Evolutionary conservation across 495 filamentous ascomycete genomes (phyloP).

Genomic region (Amorphotheca resinae): DNA sequence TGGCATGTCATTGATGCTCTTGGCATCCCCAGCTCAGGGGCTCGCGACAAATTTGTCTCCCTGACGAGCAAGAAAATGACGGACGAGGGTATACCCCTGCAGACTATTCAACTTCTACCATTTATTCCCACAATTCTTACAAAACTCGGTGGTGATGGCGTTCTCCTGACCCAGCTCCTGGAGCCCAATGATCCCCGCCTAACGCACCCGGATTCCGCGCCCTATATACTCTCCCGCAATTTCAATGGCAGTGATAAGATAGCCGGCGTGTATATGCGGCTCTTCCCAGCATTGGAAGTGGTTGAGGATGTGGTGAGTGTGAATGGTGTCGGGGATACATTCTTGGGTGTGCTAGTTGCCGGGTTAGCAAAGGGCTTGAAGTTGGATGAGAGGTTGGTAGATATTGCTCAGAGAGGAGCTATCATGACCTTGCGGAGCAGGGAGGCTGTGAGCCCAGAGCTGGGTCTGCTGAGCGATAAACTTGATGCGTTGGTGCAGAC

Average conservation of each 20-base stretch:
- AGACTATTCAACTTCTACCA: constrained; percentile 73
- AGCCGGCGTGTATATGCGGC: constrained; percentile 74
- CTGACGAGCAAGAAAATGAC: constrained; percentile 50
- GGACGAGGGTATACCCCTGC: constrained; percentile 72
- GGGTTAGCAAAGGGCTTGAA: constrained; percentile 39
- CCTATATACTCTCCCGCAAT: constrained; percentile 54
- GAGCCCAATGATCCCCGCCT: constrained; percentile 49
- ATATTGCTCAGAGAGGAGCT: constrained; percentile 58
- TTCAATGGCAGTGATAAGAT: constrained; percentile 38
- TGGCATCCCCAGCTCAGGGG: constrained; percentile 39
- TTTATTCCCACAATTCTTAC: constrained; percentile 71
- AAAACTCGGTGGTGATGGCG: constrained; percentile 67
- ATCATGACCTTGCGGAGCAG: constrained; percentile 58
- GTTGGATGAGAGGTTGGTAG: constrained; percentile 27
- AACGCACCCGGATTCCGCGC: constrained; percentile 42
- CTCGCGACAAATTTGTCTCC: constrained; percentile 48
- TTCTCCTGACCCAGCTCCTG: constrained; percentile 62
- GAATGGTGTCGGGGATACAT: constrained; percentile 91
- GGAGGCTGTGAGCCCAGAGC: constrained; percentile 49
- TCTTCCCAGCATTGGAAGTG: constrained; percentile 57
- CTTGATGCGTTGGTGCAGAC: not conserved
- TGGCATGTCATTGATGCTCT: constrained; percentile 68
- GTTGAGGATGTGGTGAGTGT: constrained; percentile 70
- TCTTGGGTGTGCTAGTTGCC: constrained; percentile 68
- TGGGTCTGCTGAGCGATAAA: constrained; percentile 2